phyloP scores from a whole-genome alignment of 1,284 basidiomycete genomes.

The Ustilago cynodontis region DNA sequence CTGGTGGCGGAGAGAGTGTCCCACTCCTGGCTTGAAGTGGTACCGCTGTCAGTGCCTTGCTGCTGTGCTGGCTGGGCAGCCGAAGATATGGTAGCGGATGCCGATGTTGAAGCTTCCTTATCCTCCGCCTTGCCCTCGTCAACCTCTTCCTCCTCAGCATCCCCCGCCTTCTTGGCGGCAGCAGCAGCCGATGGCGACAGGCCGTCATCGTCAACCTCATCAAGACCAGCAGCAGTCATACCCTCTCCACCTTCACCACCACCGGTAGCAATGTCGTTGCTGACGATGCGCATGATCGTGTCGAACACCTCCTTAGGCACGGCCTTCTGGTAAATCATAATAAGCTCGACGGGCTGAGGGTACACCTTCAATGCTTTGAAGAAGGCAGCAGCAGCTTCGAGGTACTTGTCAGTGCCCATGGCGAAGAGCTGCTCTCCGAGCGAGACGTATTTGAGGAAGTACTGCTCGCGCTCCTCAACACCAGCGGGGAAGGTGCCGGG shows the following conservation, averaged over 20 bases:
- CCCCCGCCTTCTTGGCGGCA: background rate
- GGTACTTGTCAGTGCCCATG: constrained; percentile 75
- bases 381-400: constrained; percentile 85
- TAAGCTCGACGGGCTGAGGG: constrained; percentile 88
- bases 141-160: constrained; percentile 10
- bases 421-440: constrained; percentile 86
- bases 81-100: constrained; percentile 23
- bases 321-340: constrained; percentile 85
- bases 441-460: constrained; percentile 90
- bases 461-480: constrained; percentile 74
- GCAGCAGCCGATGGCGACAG: constrained; percentile 23
- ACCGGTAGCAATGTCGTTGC: constrained; percentile 81
- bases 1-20: constrained; percentile 52
- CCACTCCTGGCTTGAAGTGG: constrained; percentile 62
- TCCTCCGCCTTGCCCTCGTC: constrained; percentile 14
- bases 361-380: constrained; percentile 94
- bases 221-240: constrained; percentile 44
- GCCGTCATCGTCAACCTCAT: constrained; percentile 56
- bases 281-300: constrained; percentile 88
- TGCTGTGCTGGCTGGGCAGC: constrained; percentile 14
- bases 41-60: constrained; percentile 50
- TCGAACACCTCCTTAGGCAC: constrained; percentile 88
- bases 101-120: constrained; percentile 20
- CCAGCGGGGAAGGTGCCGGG: constrained; percentile 73
- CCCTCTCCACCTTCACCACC: constrained; percentile 38